Conservation (phyloP, 495 filamentous ascomycete genomes). For the Penicillium mononematosum region DNA sequence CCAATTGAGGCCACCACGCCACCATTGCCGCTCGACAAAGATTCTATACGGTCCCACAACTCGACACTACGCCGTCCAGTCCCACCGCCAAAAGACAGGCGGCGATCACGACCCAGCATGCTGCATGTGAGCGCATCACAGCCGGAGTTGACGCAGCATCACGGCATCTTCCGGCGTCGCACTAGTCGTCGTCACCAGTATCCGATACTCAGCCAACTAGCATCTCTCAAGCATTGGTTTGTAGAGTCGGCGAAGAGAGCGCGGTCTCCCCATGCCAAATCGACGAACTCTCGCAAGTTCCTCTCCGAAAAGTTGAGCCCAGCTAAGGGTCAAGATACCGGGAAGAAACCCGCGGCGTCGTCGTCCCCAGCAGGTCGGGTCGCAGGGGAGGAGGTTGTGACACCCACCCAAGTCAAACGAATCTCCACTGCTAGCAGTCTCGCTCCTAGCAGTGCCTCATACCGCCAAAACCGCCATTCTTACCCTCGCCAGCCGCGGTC, state of each 20-base stretch:
- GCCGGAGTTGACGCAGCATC: slow-evolving; percentile 58
- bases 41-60: slow-evolving; percentile 66
- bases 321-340: slow-evolving; percentile 41
- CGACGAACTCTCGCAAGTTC: slow-evolving; percentile 38
- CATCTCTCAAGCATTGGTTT: slow-evolving; percentile 87
- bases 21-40: slow-evolving; percentile 72
- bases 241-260: slow-evolving; percentile 73
- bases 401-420: slow-evolving; percentile 46
- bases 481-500: slow-evolving; percentile 51
- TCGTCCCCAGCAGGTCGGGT: slow-evolving; percentile 25
- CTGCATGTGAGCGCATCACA: slow-evolving; percentile 77
- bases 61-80: slow-evolving; percentile 71
- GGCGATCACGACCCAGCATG: slow-evolving; percentile 70
- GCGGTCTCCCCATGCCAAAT: slow-evolving; percentile 57
- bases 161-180: slow-evolving; percentile 54
- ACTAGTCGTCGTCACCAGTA: slow-evolving; percentile 61
- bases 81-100: slow-evolving; percentile 81
- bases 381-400: slow-evolving; percentile 28
- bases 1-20: slow-evolving; percentile 49
- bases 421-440: slow-evolving; percentile 47
- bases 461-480: slow-evolving; percentile 46
- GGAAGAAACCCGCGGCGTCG: slow-evolving; percentile 27
- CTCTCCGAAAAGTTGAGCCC: slow-evolving; percentile 46
- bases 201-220: slow-evolving; percentile 72
- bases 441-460: slow-evolving; percentile 47